Evolutionary conservation across 1,284 basidiomycete genomes (phyloP), one percentile per base, ranked within the genome.

Genomic region (Cutaneotrichosporon sp.): DNA sequence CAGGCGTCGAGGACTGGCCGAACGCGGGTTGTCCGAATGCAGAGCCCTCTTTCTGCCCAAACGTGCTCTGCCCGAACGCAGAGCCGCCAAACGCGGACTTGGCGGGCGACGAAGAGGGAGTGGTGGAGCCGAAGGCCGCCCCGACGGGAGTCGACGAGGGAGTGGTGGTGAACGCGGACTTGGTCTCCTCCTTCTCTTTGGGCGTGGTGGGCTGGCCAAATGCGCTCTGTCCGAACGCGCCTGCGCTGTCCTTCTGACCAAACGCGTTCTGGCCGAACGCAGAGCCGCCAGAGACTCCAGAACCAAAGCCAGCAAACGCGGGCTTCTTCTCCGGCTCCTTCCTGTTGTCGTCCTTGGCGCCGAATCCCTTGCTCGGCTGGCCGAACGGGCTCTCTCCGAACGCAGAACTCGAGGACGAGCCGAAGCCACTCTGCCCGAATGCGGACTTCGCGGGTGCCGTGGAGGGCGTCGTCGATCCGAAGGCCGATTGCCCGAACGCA

Each of bases 401-500:
- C 1, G 64, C 56, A 26, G 26, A 26, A 3, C 26, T 26, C 26
- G 26, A 26, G 26, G 26, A 26, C 1, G 26, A 26, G 26, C 26
- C 26, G 26, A 26, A 26, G 26, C 26, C 26, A 26, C 26, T 26
- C 26, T 56, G 57, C 0, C 65, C 64, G 13, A 60, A 62, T 0
- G 60, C 55, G 4, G 62, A 52, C 10, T 56, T 56, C n/a, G 53
- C 64, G 57, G 22, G 65, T 52, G 16, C 38, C 4, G 16, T 38
- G n/a, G 60, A 9, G 8, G 46, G 51, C 14, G 51, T 34, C 13
- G 51, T 61, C 7, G 64, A 50, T 0, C 60, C 61, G 10, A 60
- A 62, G 4, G 60, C 56, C 2, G 61, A 59, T 56, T 68, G 65
- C 2, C 72, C 72, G 42, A 72, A 73, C 2, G 8, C 42, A n/a